A percentile compares a stretch with the other conserved stretches of the same genome.
Conservation (phyloP, 208 protist species). For the Trichomonas vaginalis region DNA sequence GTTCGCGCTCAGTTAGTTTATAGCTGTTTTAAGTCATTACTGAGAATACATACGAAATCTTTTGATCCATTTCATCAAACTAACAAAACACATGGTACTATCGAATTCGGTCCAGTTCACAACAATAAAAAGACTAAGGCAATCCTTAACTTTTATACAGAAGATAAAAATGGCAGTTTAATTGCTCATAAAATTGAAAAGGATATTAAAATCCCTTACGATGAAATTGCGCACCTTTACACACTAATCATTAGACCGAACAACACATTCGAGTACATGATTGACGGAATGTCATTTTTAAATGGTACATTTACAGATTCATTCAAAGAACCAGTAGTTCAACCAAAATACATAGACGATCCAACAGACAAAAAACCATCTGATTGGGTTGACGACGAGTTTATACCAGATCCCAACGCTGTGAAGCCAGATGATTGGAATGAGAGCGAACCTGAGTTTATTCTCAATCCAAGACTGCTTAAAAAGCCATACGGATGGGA, state of each 20-base stretch:
- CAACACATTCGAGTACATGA: slow-evolving; percentile 25
- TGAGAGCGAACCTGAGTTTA: background rate
- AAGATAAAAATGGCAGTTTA: too few species aligned
- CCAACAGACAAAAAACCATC: slow-evolving; percentile 29
- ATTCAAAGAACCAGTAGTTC: slow-evolving; percentile 25
- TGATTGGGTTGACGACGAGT: slow-evolving; percentile 32
- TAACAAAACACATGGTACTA: slow-evolving; percentile 28
- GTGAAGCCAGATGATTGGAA: background rate
- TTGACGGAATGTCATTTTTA: slow-evolving; percentile 26
- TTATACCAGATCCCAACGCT: background rate
- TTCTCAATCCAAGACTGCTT: slow-evolving; percentile 9
- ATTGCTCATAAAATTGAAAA: background rate
- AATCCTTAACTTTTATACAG: slow-evolving; percentile 30
- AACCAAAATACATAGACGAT: slow-evolving; percentile 29
- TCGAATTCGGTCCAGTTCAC: slow-evolving; percentile 44
- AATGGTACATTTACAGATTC: slow-evolving; percentile 25
- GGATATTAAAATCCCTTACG: background rate
- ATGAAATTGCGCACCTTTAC: slow-evolving; percentile 32
- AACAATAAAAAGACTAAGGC: slow-evolving; percentile 28
- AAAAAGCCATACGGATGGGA: background rate
- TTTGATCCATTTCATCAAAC: background rate
- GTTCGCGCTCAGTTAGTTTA: too few species aligned
- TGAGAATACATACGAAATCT: background rate
- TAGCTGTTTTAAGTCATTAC: background rate
- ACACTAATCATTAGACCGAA: slow-evolving; percentile 27